These are phyloP conservation scores for Fraxinus paxiana DNA, from an alignment of 305 asterid species.

Conservation along the genomic window DNA sequence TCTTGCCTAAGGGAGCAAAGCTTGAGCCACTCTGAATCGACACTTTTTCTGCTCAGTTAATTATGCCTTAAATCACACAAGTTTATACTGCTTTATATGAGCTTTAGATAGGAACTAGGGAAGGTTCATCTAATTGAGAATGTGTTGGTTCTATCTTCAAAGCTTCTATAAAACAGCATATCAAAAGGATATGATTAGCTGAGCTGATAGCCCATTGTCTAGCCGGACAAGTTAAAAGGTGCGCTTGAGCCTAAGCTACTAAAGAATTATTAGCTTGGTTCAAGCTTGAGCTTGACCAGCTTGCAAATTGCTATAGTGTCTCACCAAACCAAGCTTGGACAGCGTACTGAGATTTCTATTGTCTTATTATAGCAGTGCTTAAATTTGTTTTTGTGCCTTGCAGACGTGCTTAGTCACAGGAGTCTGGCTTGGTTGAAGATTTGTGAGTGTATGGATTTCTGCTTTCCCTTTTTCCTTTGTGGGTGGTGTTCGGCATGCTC, in stretches of 20 bases:
- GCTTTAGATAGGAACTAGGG: slow-evolving; percentile 22
- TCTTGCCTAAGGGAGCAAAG: slow-evolving; percentile 37
- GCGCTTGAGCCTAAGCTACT: slow-evolving; percentile 38
- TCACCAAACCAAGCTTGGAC: slow-evolving; percentile 38
- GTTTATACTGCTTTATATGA: slow-evolving; percentile 29
- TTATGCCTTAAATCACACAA: slow-evolving; percentile 26
- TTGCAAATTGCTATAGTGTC: slow-evolving; percentile 30
- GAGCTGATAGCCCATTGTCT: slow-evolving; percentile 34
- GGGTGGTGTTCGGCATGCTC: slow-evolving; percentile 23
- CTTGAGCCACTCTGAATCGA: slow-evolving; percentile 34
- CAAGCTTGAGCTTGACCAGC: slow-evolving; percentile 35
- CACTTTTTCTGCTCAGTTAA: slow-evolving; percentile 45
- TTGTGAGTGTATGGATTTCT: slow-evolving; percentile 30
- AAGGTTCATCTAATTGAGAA: slow-evolving; percentile 28
- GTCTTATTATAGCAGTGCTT: slow-evolving; percentile 27
- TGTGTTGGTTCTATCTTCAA: slow-evolving; percentile 24
- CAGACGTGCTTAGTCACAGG: slow-evolving; percentile 49
- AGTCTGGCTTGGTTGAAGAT: slow-evolving; percentile 37
- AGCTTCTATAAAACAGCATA: slow-evolving; percentile 12
- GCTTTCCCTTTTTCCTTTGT: slow-evolving; percentile 28
- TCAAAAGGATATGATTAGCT: slow-evolving; percentile 37
- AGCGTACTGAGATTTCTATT: slow-evolving; percentile 27
- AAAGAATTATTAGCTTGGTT: slow-evolving; percentile 28
- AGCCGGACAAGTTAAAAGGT: slow-evolving; percentile 21
- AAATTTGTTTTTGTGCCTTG: slow-evolving; percentile 51